Evolutionary conservation across 768 basidiomycete species (phyloP), one percentile per base, ranked within the genome.

Genomic region (Trametes sanguinea): DNA sequence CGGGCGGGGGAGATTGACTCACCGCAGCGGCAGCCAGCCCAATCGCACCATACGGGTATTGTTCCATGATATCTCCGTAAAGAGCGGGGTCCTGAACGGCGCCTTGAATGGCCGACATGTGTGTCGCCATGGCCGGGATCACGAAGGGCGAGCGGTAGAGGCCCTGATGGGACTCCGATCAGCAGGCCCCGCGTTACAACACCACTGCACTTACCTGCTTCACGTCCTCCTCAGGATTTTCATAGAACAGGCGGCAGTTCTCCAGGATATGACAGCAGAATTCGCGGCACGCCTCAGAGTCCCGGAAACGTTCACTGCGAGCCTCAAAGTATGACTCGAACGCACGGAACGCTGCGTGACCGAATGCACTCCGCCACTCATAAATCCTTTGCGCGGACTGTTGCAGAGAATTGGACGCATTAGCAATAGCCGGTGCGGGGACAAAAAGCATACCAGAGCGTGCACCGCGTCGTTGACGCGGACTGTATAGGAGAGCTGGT

Each of bases 331-430:
- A 51, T 16, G 30, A 17, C 32, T 51, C 50, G 14, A 33, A 51
- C 16, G 30, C n/a, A 3, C 50, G 30, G 27, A 51, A 6, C 4
- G 50, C 50, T 32, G 50, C 32, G 50, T n/a, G 8, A 11, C 50
- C 32, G n/a, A 51, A 46, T 2, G 44, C 35, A 2, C 42, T 9
- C 14, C 50, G 50, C 58, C 58, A 60, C 27, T 51, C 51, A 14
- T 58, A 58, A 4, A 51, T 27, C 30, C 44, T 27, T 17, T 58
- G 57, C 10, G 33, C 33, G 32, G 57, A 46, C 57, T 58, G 57
- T 2, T 1, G 30, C 11, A 42, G 43, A n/a, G 6, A 6, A 22
- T 8, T 4, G 42, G 7, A 13, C 9, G 43, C 14, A 10, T 13
- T 6, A 13, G 43, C 11, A 17, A 9, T 44, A 14, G n/a, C 51